Base-by-base conservation (phyloP, 1,284 basidiomycete genomes). In the Phellopilus nigrolimitatus region DNA sequence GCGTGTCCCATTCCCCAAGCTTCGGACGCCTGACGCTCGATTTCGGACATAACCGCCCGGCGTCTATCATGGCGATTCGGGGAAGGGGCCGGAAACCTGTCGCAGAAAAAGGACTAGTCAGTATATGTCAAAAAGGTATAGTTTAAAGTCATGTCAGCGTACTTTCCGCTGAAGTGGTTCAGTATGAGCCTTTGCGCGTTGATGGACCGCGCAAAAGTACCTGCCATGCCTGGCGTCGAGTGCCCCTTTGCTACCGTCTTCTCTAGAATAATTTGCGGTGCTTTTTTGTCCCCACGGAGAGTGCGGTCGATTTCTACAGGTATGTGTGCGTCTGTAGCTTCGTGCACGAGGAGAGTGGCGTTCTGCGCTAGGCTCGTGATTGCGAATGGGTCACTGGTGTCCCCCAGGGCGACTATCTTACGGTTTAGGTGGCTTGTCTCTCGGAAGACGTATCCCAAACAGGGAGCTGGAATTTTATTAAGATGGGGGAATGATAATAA, bases 111-210 rank as follows among this genome's bases (percentile, higher is more conserved):
- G 59, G 61, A 58, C 61, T 59, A 51, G 37, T 47, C 37, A 17
- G 17, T 19, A 19, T 28, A 45, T 30, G 7, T 28, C 49, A 22
- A 33, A 22, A 36, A 50, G 19, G 25, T 12, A 45, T 39, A 48
- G 47, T 51, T 33, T 12, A 17, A 28, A 30, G 33, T 25, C 17
- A 37, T 31, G 53, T 58, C 15, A 42, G 48, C 73, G 63, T 57
- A 90, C 88, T 84, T 79, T 49, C 75, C 74, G 45, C 89, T 84
- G 47, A 94, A 87, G 64, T 95, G 92, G 65, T 95, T 95, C 54
- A 95, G 64, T 13, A 88, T 79, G 4, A 95, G 69, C 50, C 76
- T 68, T 56, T 79, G 70, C 12, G 91, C 89, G 4, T 74, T 71
- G 47, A 91, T 75, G 0, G 60, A 62, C 45, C 73, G 76, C 1